These are phyloP conservation scores for Pestalotiopsis sp. DNA, from an alignment of 2,329 filamentous ascomycete genomes.

Conservation along the genomic window DNA sequence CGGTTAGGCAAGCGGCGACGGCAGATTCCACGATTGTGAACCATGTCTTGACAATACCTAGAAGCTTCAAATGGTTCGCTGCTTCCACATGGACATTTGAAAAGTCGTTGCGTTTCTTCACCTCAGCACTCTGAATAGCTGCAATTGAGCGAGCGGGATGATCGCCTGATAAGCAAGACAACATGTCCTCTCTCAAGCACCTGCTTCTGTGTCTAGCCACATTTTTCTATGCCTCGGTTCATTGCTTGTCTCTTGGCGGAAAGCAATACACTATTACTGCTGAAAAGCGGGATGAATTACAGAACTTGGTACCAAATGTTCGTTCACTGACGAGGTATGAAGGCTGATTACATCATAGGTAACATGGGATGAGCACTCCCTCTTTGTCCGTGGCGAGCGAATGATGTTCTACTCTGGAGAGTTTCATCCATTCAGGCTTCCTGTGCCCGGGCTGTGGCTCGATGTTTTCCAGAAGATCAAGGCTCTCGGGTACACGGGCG, in stretches of 20 bases:
- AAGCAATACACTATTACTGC: background rate
- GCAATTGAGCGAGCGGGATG: background rate
- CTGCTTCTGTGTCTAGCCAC: background rate
- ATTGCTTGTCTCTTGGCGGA: background rate
- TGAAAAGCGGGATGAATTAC: constrained; percentile 3
- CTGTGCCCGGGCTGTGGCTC: constrained; percentile 54
- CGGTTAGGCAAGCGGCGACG: no score
- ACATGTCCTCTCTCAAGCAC: background rate
- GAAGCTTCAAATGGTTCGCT: background rate
- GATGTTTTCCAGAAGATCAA: constrained; percentile 85
- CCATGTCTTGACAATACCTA: background rate
- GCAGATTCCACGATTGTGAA: background rate
- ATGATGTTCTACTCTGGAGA: constrained; percentile 69
- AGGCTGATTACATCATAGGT: constrained; percentile 30
- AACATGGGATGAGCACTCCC: constrained; percentile 68
- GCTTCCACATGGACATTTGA: background rate
- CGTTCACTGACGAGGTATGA: background rate
- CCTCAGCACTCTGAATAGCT: background rate
- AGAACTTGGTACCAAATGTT: constrained; percentile 1
- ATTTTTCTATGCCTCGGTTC: background rate
- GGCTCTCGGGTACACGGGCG: constrained; percentile 75
- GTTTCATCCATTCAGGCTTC: constrained; percentile 61
- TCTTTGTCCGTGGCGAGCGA: constrained; percentile 67
- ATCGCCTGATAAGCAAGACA: background rate
- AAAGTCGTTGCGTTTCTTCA: background rate